Evolutionary conservation across 2,329 filamentous ascomycete genomes (phyloP).

Genomic region (Apiospora kogelbergensis): DNA sequence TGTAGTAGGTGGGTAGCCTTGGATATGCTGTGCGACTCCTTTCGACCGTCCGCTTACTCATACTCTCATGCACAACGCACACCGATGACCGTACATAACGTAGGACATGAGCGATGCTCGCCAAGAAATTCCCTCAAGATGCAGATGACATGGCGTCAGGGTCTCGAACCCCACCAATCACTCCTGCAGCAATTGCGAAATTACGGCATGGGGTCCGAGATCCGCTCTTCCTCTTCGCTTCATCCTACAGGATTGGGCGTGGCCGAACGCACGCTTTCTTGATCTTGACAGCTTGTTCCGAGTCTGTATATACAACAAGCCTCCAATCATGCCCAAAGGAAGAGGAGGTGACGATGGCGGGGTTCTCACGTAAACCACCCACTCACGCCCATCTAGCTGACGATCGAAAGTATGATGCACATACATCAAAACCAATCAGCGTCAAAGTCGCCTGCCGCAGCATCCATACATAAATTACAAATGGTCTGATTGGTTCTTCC

Average conservation of each 20-base stretch:
- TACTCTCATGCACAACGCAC: neutral
- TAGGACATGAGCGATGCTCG: neutral
- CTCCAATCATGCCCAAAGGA: neutral
- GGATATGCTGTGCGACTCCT: neutral
- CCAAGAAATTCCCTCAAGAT: neutral
- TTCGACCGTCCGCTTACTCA: neutral
- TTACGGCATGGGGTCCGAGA: neutral
- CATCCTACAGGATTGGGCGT: neutral
- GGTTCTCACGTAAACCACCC: too few relatives aligned
- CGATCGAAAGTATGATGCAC: neutral
- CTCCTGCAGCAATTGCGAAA: neutral
- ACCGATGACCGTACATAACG: neutral
- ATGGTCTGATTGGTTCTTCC: too few relatives aligned
- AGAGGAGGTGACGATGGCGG: too few relatives aligned
- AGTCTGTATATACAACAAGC: neutral
- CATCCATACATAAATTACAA: neutral
- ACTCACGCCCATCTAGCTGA: neutral
- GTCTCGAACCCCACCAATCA: neutral
- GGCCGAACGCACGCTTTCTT: too few relatives aligned
- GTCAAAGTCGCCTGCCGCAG: neutral
- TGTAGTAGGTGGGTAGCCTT: neutral
- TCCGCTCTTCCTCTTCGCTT: neutral
- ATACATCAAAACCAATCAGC: neutral
- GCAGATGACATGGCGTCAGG: neutral
- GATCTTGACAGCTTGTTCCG: neutral